These are phyloP conservation scores for Leucocoprinus sp. DNA, from an alignment of 768 basidiomycete genomes.

Conservation along the genomic window DNA sequence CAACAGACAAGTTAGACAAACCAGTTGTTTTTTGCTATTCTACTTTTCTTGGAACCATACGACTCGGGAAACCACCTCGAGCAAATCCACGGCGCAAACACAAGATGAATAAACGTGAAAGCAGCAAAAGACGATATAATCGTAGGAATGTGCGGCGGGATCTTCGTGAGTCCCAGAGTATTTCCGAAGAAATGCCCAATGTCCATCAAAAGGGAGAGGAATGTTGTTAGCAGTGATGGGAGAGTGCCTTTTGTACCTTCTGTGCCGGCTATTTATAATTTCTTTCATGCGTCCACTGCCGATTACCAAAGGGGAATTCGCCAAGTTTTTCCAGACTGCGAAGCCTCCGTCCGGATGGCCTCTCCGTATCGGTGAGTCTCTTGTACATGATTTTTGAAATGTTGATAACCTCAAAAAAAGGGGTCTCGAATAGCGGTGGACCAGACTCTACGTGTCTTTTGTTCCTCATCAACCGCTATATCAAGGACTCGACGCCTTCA, in stretches of 20 bases:
- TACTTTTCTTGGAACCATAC: slow-evolving; percentile 40
- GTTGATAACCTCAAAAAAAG: slow-evolving; percentile 25
- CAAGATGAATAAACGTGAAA: slow-evolving; percentile 52
- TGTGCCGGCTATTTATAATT: slow-evolving; percentile 5
- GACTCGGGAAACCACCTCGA: slow-evolving; percentile 36
- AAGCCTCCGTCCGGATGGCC: slow-evolving; percentile 43
- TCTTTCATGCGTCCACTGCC: slow-evolving; percentile 16
- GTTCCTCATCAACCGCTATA: slow-evolving; percentile 48
- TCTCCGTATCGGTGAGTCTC: not conserved
- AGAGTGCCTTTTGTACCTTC: not conserved
- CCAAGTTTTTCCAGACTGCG: slow-evolving; percentile 34
- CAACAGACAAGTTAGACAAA: slow-evolving; percentile 21
- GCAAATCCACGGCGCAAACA: slow-evolving; percentile 48
- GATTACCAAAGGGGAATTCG: slow-evolving; percentile 43
- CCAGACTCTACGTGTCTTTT: slow-evolving; percentile 77
- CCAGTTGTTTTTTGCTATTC: slow-evolving; percentile 53
- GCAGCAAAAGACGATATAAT: slow-evolving; percentile 45
- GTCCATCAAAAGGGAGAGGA: slow-evolving; percentile 1
- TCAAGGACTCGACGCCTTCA: slow-evolving; percentile 19
- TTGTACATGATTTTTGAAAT: slow-evolving; percentile 32
- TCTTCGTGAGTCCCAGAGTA: slow-evolving; percentile 41
- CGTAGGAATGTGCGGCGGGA: slow-evolving; percentile 47
- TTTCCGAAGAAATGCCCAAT: slow-evolving; percentile 22
- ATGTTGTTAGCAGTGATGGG: not conserved
- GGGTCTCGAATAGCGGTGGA: slow-evolving; percentile 74